phyloP scores from a whole-genome alignment of 192 early-diverging fungal genomes.

The Coemansia sp. region DNA sequence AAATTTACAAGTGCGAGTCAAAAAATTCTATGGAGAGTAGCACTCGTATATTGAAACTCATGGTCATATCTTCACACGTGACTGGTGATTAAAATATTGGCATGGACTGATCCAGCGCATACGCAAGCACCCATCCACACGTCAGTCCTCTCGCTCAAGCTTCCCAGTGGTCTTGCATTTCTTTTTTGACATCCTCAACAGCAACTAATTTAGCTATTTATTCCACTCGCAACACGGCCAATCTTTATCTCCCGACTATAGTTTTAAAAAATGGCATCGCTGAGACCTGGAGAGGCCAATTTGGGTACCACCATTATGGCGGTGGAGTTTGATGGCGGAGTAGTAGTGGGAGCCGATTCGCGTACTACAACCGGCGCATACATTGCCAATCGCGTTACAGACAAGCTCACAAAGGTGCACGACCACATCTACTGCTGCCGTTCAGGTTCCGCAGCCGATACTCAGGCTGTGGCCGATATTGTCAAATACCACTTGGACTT shows the following conservation, averaged over 20 bases:
- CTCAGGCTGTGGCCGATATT: conserved; percentile 97
- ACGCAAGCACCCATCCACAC: conserved; percentile 10
- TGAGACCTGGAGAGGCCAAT: conserved; percentile 96
- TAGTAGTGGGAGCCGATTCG: conserved; percentile 97
- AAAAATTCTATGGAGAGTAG: neutral
- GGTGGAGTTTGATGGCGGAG: conserved; percentile 84
- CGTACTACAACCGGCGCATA: conserved; percentile 95
- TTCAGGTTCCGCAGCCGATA: conserved; percentile 97
- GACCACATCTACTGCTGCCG: conserved; percentile 98
- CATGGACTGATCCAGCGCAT: conserved; percentile 2
- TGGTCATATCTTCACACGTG: conserved; percentile 6
- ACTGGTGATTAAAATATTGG: conserved; percentile 7
- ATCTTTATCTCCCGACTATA: neutral
- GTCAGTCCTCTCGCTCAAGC: neutral
- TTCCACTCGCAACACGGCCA: neutral
- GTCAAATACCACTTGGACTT: conserved; percentile 95
- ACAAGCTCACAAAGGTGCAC: conserved; percentile 95
- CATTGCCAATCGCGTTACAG: conserved; percentile 96
- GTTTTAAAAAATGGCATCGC: conserved; percentile 36
- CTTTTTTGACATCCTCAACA: neutral
- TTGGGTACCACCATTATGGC: conserved; percentile 99
- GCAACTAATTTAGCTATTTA: neutral
- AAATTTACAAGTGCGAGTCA: neutral
- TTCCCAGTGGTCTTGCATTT: neutral
- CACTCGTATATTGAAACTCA: neutral